Evolutionary conservation across 768 basidiomycete species (phyloP).

Genomic region (Boletus eberwhitei): DNA sequence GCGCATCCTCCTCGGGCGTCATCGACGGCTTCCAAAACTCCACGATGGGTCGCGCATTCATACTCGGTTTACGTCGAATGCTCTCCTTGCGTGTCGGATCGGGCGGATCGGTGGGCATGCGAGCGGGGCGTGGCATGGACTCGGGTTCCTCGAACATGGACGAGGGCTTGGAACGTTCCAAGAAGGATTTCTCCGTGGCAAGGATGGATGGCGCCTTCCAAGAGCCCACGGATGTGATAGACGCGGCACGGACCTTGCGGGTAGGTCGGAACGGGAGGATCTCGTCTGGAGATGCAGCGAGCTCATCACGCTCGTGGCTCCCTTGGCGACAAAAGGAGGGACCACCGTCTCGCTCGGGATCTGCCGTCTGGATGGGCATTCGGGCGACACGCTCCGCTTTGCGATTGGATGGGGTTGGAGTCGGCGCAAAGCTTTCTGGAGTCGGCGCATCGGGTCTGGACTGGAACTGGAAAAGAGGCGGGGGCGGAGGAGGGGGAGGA

Average conservation of each 20-base stretch:
- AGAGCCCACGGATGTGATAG: slow-evolving; percentile 24
- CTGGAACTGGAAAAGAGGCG: neutral
- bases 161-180: slow-evolving; percentile 21
- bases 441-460: neutral
- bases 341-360: slow-evolving; percentile 23
- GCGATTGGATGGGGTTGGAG: slow-evolving; percentile 12
- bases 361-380: slow-evolving; percentile 16
- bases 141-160: slow-evolving; percentile 31
- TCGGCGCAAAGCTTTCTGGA: slow-evolving; percentile 7
- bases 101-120: slow-evolving; percentile 21
- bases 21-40: slow-evolving; percentile 51
- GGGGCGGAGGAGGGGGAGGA: neutral
- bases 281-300: slow-evolving; percentile 19
- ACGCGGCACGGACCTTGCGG: slow-evolving; percentile 27
- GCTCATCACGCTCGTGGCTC: slow-evolving; percentile 20
- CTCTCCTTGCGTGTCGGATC: slow-evolving; percentile 25
- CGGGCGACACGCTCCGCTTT: slow-evolving; percentile 17
- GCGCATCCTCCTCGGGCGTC: slow-evolving; percentile 43
- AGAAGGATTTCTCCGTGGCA: slow-evolving; percentile 19
- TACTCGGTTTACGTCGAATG: slow-evolving; percentile 34
- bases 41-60: slow-evolving; percentile 31
- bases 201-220: slow-evolving; percentile 27
- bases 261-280: slow-evolving; percentile 7
- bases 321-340: slow-evolving; percentile 17
- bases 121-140: slow-evolving; percentile 15